Percentiles rank a stretch among this genome's conserved stretches.
Conservation (phyloP, 805 yeast species). For the Saccharomycopsis malanga region DNA sequence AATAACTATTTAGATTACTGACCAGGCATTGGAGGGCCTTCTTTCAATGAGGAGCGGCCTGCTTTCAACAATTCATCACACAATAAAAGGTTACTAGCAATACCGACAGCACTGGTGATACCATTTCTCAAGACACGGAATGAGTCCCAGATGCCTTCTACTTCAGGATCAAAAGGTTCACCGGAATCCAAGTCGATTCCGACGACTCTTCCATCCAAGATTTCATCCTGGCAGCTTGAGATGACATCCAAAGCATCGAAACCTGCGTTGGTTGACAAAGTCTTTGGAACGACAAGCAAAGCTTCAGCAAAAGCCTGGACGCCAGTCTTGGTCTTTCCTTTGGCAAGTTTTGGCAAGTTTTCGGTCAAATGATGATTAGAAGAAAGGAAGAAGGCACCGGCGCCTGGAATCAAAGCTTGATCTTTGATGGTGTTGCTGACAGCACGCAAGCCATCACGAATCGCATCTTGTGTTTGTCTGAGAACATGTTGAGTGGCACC, state of each 20-base stretch:
- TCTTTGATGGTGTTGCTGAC: slow-evolving; percentile 89
- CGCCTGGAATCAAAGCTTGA: slow-evolving; percentile 86
- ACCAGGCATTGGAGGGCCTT: slow-evolving; percentile 26
- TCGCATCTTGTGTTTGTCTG: slow-evolving; percentile 92
- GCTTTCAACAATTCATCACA: slow-evolving; percentile 97
- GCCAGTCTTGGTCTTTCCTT: slow-evolving; percentile 85
- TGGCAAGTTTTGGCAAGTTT: slow-evolving; percentile 46
- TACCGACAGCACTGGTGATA: slow-evolving; percentile 85
- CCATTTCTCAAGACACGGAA: slow-evolving; percentile 92
- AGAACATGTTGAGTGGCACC: slow-evolving; percentile 88
- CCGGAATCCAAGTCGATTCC: slow-evolving; percentile 91
- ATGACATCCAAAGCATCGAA: slow-evolving; percentile 87
- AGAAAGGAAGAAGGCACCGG: slow-evolving; percentile 89
- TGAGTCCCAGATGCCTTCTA: slow-evolving; percentile 96
- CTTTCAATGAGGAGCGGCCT: slow-evolving; percentile 86
- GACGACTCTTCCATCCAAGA: slow-evolving; percentile 70
- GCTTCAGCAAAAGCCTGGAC: slow-evolving; percentile 92
- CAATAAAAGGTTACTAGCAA: slow-evolving; percentile 81
- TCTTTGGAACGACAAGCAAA: slow-evolving; percentile 84
- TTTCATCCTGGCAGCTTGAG: slow-evolving; percentile 83
- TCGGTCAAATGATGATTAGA: slow-evolving; percentile 60
- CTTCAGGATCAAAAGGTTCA: slow-evolving; percentile 90
- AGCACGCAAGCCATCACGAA: slow-evolving; percentile 93
- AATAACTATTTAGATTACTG: too few species aligned
- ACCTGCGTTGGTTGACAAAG: slow-evolving; percentile 87